These are phyloP conservation scores for Hirschfeldia incana DNA, from an alignment of 345 rosid species.

Conservation along the genomic window DNA sequence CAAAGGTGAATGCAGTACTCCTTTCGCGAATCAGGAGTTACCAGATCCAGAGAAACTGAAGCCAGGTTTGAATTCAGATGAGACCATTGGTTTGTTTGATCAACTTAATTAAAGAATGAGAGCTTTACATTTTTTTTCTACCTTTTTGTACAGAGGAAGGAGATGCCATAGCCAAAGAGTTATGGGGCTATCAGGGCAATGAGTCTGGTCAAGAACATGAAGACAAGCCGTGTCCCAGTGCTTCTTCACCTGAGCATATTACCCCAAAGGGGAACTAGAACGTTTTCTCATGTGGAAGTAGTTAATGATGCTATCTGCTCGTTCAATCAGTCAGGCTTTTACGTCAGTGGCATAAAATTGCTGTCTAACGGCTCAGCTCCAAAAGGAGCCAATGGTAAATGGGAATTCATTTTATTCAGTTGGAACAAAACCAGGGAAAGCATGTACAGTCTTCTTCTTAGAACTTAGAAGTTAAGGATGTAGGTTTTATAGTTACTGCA, in stretches of 20 bases:
- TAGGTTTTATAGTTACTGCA: slow-evolving; percentile 12
- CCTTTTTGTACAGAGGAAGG: slow-evolving; percentile 27
- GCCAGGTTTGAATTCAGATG: slow-evolving; percentile 27
- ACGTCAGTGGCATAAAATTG: background rate
- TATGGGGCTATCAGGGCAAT: slow-evolving; percentile 32
- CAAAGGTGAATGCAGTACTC: slow-evolving; percentile 20
- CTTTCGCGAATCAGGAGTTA: slow-evolving; percentile 24
- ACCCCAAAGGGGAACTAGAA: slow-evolving; percentile 27
- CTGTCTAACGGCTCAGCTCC: slow-evolving; percentile 25
- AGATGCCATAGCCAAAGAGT: slow-evolving; percentile 30
- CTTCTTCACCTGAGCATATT: slow-evolving; percentile 27
- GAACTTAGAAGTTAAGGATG: slow-evolving; percentile 3
- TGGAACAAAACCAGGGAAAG: background rate
- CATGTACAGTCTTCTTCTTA: slow-evolving; percentile 20
- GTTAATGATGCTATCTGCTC: background rate
- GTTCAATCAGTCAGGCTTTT: slow-evolving; percentile 1
- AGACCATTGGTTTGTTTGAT: background rate
- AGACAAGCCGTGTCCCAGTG: slow-evolving; percentile 14
- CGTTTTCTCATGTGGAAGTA: background rate
- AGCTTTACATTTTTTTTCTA: background rate
- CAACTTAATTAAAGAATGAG: background rate
- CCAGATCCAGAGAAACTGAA: slow-evolving; percentile 40
- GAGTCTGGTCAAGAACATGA: slow-evolving; percentile 30
- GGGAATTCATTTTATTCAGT: slow-evolving; percentile 10
- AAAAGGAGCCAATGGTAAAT: slow-evolving; percentile 6